Conservation (phyloP, 2,329 filamentous ascomycete genomes). For the Chaetomium strumarium region DNA sequence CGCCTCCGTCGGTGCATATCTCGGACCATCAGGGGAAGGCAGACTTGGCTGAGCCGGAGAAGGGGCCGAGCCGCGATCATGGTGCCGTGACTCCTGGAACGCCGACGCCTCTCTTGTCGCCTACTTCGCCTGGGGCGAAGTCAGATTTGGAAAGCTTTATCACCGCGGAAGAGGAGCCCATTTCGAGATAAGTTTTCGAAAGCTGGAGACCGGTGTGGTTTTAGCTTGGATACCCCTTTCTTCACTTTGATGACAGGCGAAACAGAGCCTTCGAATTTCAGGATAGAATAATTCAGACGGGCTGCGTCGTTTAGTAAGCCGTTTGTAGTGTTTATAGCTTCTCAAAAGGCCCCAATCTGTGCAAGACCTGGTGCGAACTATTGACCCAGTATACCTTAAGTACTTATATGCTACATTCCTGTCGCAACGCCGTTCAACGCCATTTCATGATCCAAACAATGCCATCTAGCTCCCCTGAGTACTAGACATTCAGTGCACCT, state of each 20-base stretch:
- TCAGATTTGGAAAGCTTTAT: slow-evolving; percentile 49
- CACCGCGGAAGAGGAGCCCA: slow-evolving; percentile 45
- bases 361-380: background rate
- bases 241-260: background rate
- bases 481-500: background rate
- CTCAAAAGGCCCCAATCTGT: background rate
- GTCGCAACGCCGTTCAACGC: slow-evolving; percentile 11
- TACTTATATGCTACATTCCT: background rate
- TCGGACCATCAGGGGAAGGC: background rate
- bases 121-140: slow-evolving; percentile 24
- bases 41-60: background rate
- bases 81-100: background rate
- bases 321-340: background rate
- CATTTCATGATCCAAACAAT: slow-evolving; percentile 1
- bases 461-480: background rate
- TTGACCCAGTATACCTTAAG: slow-evolving; percentile 1
- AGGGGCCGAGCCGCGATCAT: background rate
- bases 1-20: background rate
- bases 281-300: background rate
- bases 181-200: slow-evolving; percentile 24
- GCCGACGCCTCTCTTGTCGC: slow-evolving; percentile 12
- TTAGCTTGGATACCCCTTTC: slow-evolving; percentile 11
- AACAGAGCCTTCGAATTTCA: too few relatives aligned
- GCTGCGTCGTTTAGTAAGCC: background rate
- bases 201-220: background rate